Conservation (phyloP, 345 rosid species). For the Excoecaria cochinchinensis region DNA sequence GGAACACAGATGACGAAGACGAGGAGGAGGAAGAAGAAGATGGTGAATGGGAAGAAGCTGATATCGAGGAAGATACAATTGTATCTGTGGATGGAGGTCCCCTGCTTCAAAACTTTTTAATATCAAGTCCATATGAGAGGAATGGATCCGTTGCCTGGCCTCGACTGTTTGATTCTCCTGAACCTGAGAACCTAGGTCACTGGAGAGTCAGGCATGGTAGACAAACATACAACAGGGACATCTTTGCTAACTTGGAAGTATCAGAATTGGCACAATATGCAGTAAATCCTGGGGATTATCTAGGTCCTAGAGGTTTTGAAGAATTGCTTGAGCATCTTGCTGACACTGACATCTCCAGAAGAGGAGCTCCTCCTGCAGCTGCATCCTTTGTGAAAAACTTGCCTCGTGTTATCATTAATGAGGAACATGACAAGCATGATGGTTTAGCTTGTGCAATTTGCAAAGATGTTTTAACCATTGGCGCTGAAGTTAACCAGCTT, state of each 20-base stretch:
- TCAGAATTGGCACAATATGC: conserved; percentile 39
- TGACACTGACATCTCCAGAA: conserved; percentile 64
- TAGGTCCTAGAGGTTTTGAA: conserved; percentile 62
- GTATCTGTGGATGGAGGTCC: conserved; percentile 30
- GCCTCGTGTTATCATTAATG: conserved; percentile 45
- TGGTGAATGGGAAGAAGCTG: conserved; percentile 63
- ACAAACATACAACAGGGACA: conserved; percentile 33
- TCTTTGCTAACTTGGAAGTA: conserved; percentile 43
- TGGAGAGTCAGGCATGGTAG: conserved; percentile 46
- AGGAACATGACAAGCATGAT: conserved; percentile 51
- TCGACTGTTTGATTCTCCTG: conserved; percentile 38
- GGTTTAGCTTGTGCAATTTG: conserved; percentile 75
- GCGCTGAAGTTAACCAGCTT: conserved; percentile 68
- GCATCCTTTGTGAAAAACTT: conserved; percentile 55
- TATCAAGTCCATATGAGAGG: conserved; percentile 48
- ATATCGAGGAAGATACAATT: conserved; percentile 41
- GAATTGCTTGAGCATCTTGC: conserved; percentile 74
- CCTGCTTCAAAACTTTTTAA: conserved; percentile 30
- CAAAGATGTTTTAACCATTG: conserved; percentile 60
- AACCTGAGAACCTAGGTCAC: conserved; percentile 33
- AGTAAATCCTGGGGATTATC: conserved; percentile 55
- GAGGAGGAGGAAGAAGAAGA: conserved; percentile 45
- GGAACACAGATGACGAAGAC: conserved; percentile 68
- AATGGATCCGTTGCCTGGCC: conserved; percentile 33
- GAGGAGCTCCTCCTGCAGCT: conserved; percentile 95